A percentile compares a stretch with the other conserved stretches of the same genome.
phyloP scores from a whole-genome alignment of 2,329 filamentous ascomycete species.

The Pyricularia sp. region DNA sequence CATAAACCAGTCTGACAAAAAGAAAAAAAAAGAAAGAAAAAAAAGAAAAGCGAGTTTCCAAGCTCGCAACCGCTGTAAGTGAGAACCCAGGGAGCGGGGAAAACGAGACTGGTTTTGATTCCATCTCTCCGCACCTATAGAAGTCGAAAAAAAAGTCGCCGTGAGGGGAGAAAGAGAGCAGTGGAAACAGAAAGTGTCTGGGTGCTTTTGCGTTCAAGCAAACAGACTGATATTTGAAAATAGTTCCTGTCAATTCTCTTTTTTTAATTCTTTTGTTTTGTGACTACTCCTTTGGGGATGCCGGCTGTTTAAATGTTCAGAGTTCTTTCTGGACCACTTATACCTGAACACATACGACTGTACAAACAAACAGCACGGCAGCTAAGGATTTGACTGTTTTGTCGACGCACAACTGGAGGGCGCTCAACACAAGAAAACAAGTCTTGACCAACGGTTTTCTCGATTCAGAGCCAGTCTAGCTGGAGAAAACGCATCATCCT shows the following conservation, averaged over 20 bases:
- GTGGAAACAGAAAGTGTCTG: background rate
- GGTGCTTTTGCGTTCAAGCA: background rate
- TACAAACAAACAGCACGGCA: background rate
- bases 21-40: no score
- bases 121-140: background rate
- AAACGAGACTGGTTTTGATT: background rate
- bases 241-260: background rate
- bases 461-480: background rate
- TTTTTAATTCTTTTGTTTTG: background rate
- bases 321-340: background rate
- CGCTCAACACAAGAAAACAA: background rate
- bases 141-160: background rate
- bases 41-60: background rate
- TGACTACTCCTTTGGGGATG: background rate
- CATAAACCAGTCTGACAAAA: background rate
- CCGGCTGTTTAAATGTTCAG: background rate
- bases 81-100: background rate
- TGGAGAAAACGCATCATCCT: background rate
- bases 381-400: background rate
- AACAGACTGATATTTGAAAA: background rate
- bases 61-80: background rate
- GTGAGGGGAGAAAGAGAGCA: background rate
- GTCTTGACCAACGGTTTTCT: background rate
- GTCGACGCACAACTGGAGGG: background rate
- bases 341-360: background rate